phyloP scores from a whole-genome alignment of 352 stramenopile species.

The Ochromonadaceae sp. region DNA sequence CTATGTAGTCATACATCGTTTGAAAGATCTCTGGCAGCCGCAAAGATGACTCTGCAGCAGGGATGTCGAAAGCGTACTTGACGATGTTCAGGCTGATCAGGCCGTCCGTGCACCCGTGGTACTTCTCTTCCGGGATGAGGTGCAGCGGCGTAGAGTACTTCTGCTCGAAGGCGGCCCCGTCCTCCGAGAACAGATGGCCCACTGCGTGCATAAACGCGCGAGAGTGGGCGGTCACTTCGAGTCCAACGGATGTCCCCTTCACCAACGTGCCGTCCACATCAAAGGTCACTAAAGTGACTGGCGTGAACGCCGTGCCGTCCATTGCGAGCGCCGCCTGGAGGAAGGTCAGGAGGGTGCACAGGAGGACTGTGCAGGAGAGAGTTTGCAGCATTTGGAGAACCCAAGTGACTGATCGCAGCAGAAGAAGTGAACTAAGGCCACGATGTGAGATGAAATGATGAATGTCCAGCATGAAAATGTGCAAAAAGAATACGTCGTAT shows the following conservation, averaged over 20 bases:
- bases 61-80: constrained; percentile 20
- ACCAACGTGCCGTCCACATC: constrained; percentile 37
- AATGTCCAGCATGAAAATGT: too few relatives aligned
- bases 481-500: too few relatives aligned
- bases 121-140: constrained; percentile 23
- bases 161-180: not conserved
- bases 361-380: too few relatives aligned
- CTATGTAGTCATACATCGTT: constrained; percentile 33
- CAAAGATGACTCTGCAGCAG: not conserved
- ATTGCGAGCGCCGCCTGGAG: too few relatives aligned
- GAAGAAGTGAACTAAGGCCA: too few relatives aligned
- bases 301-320: too few relatives aligned
- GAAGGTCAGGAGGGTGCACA: too few relatives aligned
- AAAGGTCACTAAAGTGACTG: constrained; percentile 34
- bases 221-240: constrained; percentile 16
- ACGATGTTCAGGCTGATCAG: constrained; percentile 31
- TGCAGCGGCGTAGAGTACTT: not conserved
- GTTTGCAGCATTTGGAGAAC: too few relatives aligned
- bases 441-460: too few relatives aligned
- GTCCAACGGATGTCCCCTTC: constrained; percentile 5
- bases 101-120: constrained; percentile 34
- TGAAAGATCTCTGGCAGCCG: constrained; percentile 27
- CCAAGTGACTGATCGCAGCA: too few relatives aligned
- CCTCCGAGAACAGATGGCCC: constrained; percentile 19
- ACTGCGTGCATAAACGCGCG: constrained; percentile 21